Evolutionary conservation across 2,329 filamentous ascomycete genomes (phyloP), one percentile per base, ranked within the genome.

Genomic region (Bimuria novae-zelandiae): DNA sequence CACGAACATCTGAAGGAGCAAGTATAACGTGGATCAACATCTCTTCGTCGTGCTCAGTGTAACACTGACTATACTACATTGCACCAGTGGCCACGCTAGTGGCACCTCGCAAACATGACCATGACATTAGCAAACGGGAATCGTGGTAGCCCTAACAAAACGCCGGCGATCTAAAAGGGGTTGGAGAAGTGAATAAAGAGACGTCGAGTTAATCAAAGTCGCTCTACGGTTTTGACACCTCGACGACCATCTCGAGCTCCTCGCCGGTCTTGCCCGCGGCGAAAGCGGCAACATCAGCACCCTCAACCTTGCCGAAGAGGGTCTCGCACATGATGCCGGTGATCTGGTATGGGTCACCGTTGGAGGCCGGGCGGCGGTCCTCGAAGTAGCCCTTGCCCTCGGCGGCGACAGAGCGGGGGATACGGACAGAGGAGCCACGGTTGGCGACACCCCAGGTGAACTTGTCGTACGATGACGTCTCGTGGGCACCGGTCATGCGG

Each of bases 321-420:
- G 88, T 90, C 77, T 91, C 88, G 74, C 90, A 88, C 58, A 92
- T 86, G 70, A 91, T 89, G 76, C 87, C 89, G 58, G 89, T 87
- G 70, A 87, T 90, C 77, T 91, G 89, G 79, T 95, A 94, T 56
- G 90, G 90, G 76, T 92, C 89, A 60, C 86, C 90, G 76, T 94
- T 95, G 71, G 89, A 93, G 51, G 92, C 92, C 52, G 79, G 79
- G 61, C 79, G 74, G 59, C 79, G 77, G 70, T 81, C 79, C 77
- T 97, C 92, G 63, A 97, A 96, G 84, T 97, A 97, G 61, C 92
- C 92, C 80, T 89, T 94, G 76, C 91, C 91, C 77, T 96, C 90
- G 74, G 89, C 87, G 43, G 89, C 92, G 66, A 84, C 85, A 68
- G 91, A 86, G 69, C 92, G 88, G 67, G 92, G 92, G 67, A 99